Evolutionary conservation across 352 stramenopile genomes (phyloP).

Genomic region (Globisporangium cederbergense): DNA sequence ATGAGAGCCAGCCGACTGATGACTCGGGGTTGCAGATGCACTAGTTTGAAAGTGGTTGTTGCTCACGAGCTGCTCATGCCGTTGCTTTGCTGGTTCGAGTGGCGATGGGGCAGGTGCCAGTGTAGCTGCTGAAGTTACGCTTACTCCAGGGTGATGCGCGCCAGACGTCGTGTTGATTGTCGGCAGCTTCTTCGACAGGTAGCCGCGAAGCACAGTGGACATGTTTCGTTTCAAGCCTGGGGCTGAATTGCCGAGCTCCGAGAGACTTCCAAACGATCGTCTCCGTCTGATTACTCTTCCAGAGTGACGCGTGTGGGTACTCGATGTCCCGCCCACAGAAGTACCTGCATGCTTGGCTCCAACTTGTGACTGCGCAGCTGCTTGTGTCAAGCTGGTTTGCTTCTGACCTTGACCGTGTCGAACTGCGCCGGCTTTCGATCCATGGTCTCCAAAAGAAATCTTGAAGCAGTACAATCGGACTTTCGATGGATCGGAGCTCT

Average conservation of each 20-base stretch:
- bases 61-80: slow-evolving; percentile 14
- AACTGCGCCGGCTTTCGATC: slow-evolving; percentile 20
- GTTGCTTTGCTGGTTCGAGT: slow-evolving; percentile 16
- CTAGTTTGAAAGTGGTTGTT: slow-evolving; percentile 2
- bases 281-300: slow-evolving; percentile 54
- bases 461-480: slow-evolving; percentile 77
- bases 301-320: slow-evolving; percentile 14
- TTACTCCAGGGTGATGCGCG: slow-evolving; percentile 1
- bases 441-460: slow-evolving; percentile 31
- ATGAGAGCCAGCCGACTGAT: slow-evolving; percentile 5
- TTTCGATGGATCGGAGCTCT: slow-evolving; percentile 68
- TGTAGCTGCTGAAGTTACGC: not conserved
- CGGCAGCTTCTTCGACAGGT: slow-evolving; percentile 47
- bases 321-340: slow-evolving; percentile 7
- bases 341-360: slow-evolving; percentile 11
- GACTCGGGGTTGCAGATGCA: not conserved
- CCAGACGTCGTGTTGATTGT: not conserved
- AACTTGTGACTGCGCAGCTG: slow-evolving; percentile 2
- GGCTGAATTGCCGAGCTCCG: slow-evolving; percentile 43
- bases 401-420: slow-evolving; percentile 17
- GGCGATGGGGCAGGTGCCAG: not conserved
- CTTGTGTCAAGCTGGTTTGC: slow-evolving; percentile 3
- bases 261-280: slow-evolving; percentile 69
- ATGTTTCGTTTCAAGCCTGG: slow-evolving; percentile 38
- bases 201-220: slow-evolving; percentile 40